phyloP scores from a whole-genome alignment of 2,329 filamentous ascomycete species.

The Exserohilum rostratum region DNA sequence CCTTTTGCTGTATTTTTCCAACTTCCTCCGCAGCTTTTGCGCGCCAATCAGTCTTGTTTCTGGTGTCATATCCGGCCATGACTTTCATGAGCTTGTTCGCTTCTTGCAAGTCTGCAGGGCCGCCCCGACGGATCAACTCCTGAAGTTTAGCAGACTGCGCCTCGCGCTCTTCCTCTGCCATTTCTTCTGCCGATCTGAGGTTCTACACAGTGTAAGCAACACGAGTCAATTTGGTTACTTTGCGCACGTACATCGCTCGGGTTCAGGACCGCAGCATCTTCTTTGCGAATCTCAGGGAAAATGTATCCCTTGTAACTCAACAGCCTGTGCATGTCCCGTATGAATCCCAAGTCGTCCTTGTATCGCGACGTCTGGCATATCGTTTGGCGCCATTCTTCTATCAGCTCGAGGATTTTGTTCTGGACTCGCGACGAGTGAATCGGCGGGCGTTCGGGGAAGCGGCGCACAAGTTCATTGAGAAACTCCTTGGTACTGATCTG shows the following conservation, averaged over 20 bases:
- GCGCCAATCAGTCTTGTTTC: conserved; percentile 95
- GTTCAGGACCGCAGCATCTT: conserved; percentile 95
- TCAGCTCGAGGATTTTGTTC: conserved; percentile 88
- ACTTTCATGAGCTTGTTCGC: conserved; percentile 98
- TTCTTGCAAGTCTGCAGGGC: conserved; percentile 92
- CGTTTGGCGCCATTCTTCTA: conserved; percentile 97
- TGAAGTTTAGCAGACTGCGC: conserved; percentile 98
- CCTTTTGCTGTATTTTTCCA: conserved; percentile 93
- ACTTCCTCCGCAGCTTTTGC: conserved; percentile 98
- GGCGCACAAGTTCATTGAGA: conserved; percentile 93
- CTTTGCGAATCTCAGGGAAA: conserved; percentile 88
- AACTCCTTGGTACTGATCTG: conserved; percentile 99
- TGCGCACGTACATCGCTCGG: conserved; percentile 81
- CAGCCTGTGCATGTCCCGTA: conserved; percentile 95
- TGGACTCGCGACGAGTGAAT: conserved; percentile 86
- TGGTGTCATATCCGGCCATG: conserved; percentile 96
- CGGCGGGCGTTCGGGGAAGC: conserved; percentile 92
- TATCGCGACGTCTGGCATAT: conserved; percentile 98
- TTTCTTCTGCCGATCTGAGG: conserved; percentile 93
- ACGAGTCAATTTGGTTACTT: neutral
- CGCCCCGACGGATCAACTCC: conserved; percentile 89
- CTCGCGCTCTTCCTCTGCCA: conserved; percentile 95
- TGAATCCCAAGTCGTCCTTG: conserved; percentile 95
- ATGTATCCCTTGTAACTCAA: conserved; percentile 96
- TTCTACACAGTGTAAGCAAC: conserved; percentile 63